phyloP scores from a whole-genome alignment of 768 basidiomycete genomes.

The Nevesoporus exiguus region DNA sequence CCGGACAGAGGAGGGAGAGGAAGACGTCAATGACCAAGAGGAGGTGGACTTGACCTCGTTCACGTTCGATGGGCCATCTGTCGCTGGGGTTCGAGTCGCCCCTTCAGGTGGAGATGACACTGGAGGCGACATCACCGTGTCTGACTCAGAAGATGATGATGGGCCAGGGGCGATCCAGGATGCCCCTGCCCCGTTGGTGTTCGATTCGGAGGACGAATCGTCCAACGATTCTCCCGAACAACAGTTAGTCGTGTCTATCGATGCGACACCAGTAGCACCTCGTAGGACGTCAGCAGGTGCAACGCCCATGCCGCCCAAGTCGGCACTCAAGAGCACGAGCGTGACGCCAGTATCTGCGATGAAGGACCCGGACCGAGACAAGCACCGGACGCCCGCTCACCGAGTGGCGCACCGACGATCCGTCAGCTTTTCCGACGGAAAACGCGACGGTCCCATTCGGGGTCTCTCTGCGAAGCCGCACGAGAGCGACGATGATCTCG shows the following conservation, averaged over 20 bases:
- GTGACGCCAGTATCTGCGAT: constrained; percentile 58
- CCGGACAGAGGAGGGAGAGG: constrained; percentile 48
- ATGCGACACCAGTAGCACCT: constrained; percentile 21
- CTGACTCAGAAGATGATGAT: constrained; percentile 29
- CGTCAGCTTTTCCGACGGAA: constrained; percentile 97
- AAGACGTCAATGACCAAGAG: constrained; percentile 55
- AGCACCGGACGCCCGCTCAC: constrained; percentile 54
- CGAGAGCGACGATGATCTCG: constrained; percentile 37
- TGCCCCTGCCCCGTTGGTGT: constrained; percentile 5
- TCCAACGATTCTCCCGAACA: constrained; percentile 15
- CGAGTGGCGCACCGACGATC: constrained; percentile 61
- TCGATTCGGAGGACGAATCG: constrained; percentile 40
- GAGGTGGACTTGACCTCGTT: constrained; percentile 70
- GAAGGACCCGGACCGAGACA: constrained; percentile 48
- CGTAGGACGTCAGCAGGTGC: constrained; percentile 9
- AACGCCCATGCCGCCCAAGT: constrained; percentile 36
- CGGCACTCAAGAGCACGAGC: constrained; percentile 42
- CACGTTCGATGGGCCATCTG: constrained; percentile 61
- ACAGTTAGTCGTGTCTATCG: background rate
- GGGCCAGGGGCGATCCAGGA: constrained; percentile 8
- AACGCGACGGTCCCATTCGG: constrained; percentile 81
- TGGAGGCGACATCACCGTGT: constrained; percentile 42
- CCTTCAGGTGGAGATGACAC: constrained; percentile 34
- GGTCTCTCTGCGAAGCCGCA: constrained; percentile 46
- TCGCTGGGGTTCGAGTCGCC: constrained; percentile 50